A percentile compares a stretch with the other conserved stretches of the same genome.
Evolutionary conservation across 108 stramenopile genomes (phyloP).

Genomic region (Skeletonema costatum): DNA sequence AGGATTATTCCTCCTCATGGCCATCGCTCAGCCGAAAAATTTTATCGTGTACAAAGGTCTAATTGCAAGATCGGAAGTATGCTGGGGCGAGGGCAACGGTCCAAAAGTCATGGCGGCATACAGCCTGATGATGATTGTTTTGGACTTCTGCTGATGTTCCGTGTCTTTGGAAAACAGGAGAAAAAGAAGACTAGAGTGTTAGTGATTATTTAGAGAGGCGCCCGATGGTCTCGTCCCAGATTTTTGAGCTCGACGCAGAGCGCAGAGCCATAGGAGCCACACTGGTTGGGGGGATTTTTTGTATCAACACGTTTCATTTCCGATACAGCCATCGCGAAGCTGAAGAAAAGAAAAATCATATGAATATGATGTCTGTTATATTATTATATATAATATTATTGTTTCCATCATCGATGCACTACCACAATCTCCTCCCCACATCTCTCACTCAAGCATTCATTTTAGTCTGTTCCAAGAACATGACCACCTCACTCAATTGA

Average conservation of each 20-base stretch:
- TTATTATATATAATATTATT: not conserved
- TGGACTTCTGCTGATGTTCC: slow-evolving; percentile 7
- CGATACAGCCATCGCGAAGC: not conserved
- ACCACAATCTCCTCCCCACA: not conserved
- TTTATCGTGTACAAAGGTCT: slow-evolving; percentile 9
- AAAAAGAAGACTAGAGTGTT: not conserved
- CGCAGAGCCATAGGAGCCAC: too few species aligned
- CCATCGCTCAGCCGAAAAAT: slow-evolving; percentile 15
- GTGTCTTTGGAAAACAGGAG: slow-evolving; percentile 2
- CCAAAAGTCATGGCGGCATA: slow-evolving; percentile 10
- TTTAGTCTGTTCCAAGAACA: slow-evolving; percentile 52
- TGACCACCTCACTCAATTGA: slow-evolving; percentile 42
- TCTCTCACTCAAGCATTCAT: slow-evolving; percentile 42
- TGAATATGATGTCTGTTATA: not conserved
- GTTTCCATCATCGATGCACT: not conserved
- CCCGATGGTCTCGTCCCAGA: not conserved
- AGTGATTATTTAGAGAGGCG: not conserved
- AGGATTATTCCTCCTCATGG: slow-evolving; percentile 18
- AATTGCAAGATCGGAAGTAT: slow-evolving; percentile 4
- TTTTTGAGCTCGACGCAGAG: not conserved
- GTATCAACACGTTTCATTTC: too few species aligned
- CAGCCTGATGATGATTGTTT: slow-evolving; percentile 18
- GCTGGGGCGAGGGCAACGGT: not conserved
- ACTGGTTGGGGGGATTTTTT: not conserved
- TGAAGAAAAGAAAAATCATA: not conserved